Evolutionary conservation across 176 grass and related monocot species (phyloP).

Genomic region (Carex parvula): DNA sequence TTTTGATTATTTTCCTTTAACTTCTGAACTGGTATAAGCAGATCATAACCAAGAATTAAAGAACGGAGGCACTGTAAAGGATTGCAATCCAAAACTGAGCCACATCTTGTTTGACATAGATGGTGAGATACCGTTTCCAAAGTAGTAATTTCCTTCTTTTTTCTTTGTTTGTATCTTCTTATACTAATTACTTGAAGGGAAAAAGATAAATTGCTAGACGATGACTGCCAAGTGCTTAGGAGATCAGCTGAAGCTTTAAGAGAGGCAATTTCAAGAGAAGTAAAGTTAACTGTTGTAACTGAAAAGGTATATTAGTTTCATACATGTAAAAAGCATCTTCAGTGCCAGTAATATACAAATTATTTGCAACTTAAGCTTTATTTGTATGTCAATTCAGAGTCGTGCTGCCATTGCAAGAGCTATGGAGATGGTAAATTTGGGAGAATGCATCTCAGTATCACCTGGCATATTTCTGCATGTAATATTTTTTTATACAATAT

Average conservation of each 20-base stretch:
- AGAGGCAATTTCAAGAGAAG: slow-evolving; percentile 51
- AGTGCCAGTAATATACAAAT: not conserved
- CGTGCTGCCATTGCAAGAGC: slow-evolving; percentile 53
- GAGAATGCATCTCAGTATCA: slow-evolving; percentile 56
- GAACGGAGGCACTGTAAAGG: slow-evolving; percentile 27
- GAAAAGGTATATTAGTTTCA: slow-evolving; percentile 55
- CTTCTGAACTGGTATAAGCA: slow-evolving; percentile 26
- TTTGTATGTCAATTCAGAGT: slow-evolving; percentile 38
- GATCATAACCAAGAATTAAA: slow-evolving; percentile 40
- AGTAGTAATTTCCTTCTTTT: slow-evolving; percentile 16
- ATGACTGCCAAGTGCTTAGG: slow-evolving; percentile 39
- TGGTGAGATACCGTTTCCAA: slow-evolving; percentile 49
- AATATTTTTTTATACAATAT: slow-evolving; percentile 17
- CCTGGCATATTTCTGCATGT: slow-evolving; percentile 94
- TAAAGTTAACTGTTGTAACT: slow-evolving; percentile 63
- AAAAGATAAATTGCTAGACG: slow-evolving; percentile 59
- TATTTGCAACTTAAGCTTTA: not conserved
- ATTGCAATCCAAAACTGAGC: slow-evolving; percentile 50
- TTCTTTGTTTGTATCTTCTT: slow-evolving; percentile 27
- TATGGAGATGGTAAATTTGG: slow-evolving; percentile 62
- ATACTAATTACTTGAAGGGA: slow-evolving; percentile 28
- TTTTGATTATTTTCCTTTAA: not conserved
- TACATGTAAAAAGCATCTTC: slow-evolving; percentile 18
- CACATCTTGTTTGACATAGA: slow-evolving; percentile 89
- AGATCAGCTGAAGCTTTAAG: slow-evolving; percentile 51